phyloP scores from a whole-genome alignment of 768 basidiomycete genomes.

The Boletus rex-veris region DNA sequence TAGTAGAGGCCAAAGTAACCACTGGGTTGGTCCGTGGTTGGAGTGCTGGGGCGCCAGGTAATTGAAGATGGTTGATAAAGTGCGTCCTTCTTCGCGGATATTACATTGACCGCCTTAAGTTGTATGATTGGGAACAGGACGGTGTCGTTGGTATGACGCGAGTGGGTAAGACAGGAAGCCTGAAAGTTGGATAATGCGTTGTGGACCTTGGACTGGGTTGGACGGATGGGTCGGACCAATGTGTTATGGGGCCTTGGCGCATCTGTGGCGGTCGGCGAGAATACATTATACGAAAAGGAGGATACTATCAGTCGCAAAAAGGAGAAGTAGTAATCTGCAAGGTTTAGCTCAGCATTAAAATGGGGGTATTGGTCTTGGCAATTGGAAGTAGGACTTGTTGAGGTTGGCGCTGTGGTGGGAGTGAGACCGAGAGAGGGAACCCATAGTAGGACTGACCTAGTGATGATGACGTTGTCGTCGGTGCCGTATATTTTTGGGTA shows the following conservation, averaged over 20 bases:
- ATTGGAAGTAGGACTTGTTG: conserved; percentile 89
- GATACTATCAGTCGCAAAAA: conserved; percentile 64
- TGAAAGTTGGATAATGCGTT: conserved; percentile 61
- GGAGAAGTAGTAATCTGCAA: conserved; percentile 78
- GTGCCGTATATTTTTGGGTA: conserved; percentile 94
- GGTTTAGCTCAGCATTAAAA: conserved; percentile 59
- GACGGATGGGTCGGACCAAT: conserved; percentile 66
- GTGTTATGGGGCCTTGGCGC: too few species aligned
- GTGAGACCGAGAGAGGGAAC: neutral
- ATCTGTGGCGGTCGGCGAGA: conserved; percentile 33
- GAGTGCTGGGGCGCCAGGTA: conserved; percentile 31
- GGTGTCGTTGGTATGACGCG: conserved; percentile 34
- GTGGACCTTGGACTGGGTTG: conserved; percentile 66
- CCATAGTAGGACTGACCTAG: conserved; percentile 58
- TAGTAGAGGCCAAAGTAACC: conserved; percentile 90
- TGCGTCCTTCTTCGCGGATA: conserved; percentile 79
- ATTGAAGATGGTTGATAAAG: conserved; percentile 56
- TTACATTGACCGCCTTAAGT: conserved; percentile 70
- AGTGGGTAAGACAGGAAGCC: conserved; percentile 29
- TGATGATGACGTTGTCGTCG: conserved; percentile 90
- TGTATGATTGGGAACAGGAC: conserved; percentile 82
- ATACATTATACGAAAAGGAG: conserved; percentile 62
- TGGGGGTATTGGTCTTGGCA: conserved; percentile 96
- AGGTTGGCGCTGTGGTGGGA: conserved; percentile 73
- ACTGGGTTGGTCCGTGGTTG: conserved; percentile 41